A percentile compares a stretch with the other conserved stretches of the same genome.
phyloP scores from a whole-genome alignment of 352 stramenopile species.

The Phytophthora boehmeriae region DNA sequence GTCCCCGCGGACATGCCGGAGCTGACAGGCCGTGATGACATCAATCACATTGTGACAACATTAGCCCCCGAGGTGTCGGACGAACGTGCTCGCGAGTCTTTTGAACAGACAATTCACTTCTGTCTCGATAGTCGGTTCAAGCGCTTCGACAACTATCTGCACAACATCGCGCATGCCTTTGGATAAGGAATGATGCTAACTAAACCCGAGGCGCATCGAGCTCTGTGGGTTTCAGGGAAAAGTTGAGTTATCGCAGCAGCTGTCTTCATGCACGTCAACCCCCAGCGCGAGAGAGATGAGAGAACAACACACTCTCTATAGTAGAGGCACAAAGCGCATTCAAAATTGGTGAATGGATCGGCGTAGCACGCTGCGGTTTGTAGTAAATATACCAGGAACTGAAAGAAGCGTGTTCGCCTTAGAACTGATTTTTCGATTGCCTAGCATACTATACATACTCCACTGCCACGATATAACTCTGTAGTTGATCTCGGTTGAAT shows the following conservation, averaged over 20 bases:
- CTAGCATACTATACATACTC: no score
- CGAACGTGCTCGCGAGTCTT: conserved; percentile 64
- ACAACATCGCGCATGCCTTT: conserved; percentile 55
- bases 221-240: conserved; percentile 26
- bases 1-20: conserved; percentile 89
- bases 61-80: conserved; percentile 75
- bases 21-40: conserved; percentile 78
- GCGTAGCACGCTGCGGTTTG: conserved; percentile 25
- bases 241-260: conserved; percentile 34
- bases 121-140: conserved; percentile 88
- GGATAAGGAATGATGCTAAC: conserved; percentile 22
- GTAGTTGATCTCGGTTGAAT: no score
- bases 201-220: conserved; percentile 7
- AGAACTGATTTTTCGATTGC: no score
- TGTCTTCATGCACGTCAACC: no score
- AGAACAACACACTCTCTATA: conserved; percentile 13
- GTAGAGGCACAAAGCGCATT: conserved; percentile 15
- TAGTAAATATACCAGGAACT: conserved; percentile 35
- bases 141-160: conserved; percentile 88
- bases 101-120: conserved; percentile 82
- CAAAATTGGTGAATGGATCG: conserved; percentile 18
- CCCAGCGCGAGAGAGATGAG: conserved; percentile 15
- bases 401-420: conserved; percentile 10
- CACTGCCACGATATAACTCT: no score
- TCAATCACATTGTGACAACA: conserved; percentile 86